Evolutionary conservation across 1,284 basidiomycete species (phyloP), one percentile per base, ranked within the genome.

Genomic region (Austroboletus niveus): DNA sequence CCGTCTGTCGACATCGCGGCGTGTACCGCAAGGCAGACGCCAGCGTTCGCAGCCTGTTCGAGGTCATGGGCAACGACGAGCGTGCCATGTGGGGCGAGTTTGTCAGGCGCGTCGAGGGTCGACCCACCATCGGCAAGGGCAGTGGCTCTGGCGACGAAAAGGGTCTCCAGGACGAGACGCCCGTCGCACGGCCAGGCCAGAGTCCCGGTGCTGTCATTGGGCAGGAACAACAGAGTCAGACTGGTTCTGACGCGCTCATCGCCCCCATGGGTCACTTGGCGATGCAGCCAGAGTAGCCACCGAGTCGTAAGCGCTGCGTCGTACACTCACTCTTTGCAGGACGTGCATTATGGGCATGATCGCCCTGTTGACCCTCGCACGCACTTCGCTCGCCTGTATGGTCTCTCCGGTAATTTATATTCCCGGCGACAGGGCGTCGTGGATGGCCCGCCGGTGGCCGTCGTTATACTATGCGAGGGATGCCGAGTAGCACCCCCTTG

Each of bases 1-100:
- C 84, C 0, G 81, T 86, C 15, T 85, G 84, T 63, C 76, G 84
- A 12, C 84, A 86, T 60, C 75, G 81, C 20, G 79, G 78, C 0
- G 77, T 84, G 36, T 86, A 84, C 77, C 73, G 78, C 47, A 76
- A 77, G 51, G 82, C 84, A 3, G 74, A 75, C 34, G 65, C 66
- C 44, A 65, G 58, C 7, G 58, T 84, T 48, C 70, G 76, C 22
- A 72, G 72, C 45, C 66, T 75, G 61, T 85, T 78, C 55, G 78
- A 81, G 61, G 62, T 66, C 10, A 75, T 82, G 75, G 82, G 77
- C 2, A 66, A 69, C 15, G 79, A 79, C 55, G 82, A 84, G 61
- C 64, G 76, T 4, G 82, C 79, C 6, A 76, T 79, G 53, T 86
- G 84, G 84, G 80, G 82, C 7, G 83, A 84, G 65, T 61, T 61